phyloP scores from a whole-genome alignment of 805 yeast species.

The Candida nanaspora region DNA sequence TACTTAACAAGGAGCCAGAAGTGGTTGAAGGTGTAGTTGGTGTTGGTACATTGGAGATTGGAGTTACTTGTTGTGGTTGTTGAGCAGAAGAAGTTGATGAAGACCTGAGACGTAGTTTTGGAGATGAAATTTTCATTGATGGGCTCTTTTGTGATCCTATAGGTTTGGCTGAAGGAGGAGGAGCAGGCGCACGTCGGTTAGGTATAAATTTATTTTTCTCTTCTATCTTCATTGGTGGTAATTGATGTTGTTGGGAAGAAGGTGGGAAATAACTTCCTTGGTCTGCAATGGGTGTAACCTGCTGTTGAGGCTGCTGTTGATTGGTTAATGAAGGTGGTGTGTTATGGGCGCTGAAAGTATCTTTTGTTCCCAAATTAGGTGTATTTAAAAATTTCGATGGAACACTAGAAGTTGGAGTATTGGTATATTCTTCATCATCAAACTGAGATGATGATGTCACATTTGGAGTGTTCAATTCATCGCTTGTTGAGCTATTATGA shows the following conservation, averaged over 20 bases:
- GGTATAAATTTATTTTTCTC: constrained; percentile 24
- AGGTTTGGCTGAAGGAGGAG: constrained; percentile 19
- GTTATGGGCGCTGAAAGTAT: background rate
- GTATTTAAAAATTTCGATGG: constrained; percentile 6
- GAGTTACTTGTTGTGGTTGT: background rate
- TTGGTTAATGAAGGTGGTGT: background rate
- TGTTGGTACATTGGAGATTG: background rate
- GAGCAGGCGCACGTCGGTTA: constrained; percentile 29
- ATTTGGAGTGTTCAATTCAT: constrained; percentile 13
- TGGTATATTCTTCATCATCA: constrained; percentile 3
- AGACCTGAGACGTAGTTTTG: background rate
- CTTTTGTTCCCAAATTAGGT: constrained; percentile 6
- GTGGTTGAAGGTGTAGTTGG: constrained; percentile 13
- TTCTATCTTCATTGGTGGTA: background rate
- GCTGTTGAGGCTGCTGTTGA: background rate
- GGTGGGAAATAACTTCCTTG: background rate
- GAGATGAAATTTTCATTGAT: constrained; percentile 5
- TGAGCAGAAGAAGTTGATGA: background rate
- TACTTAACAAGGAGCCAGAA: constrained; percentile 21
- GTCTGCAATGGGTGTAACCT: background rate
- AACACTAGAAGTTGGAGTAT: constrained; percentile 9
- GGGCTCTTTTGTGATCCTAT: constrained; percentile 3
- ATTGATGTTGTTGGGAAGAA: background rate
- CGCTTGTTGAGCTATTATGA: constrained; percentile 10
- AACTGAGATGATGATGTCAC: constrained; percentile 7